Evolutionary conservation across 768 basidiomycete species (phyloP), one percentile per base, ranked within the genome.

Genomic region (Tylopilus sp.): DNA sequence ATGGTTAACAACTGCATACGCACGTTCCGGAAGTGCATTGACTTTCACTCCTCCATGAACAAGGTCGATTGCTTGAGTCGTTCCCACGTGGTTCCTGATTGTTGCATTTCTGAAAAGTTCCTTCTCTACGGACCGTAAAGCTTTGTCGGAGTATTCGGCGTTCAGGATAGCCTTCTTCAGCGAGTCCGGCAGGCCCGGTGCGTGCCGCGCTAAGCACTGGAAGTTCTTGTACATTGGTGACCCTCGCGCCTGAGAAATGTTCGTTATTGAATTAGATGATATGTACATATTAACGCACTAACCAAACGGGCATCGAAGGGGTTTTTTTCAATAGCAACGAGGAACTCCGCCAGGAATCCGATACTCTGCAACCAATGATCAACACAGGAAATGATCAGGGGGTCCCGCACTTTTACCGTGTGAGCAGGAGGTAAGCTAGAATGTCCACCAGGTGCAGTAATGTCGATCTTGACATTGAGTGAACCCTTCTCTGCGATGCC

Each of bases 351-450:
- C 38, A 95, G 80, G 47, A 92, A 85, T 10, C 93, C 91, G 50
- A 95, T 91, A 50, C 82, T 82, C 86, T 88, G 55, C 17, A n/a
- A 23, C n/a, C 13, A 28, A 18, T 50, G 36, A 53, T 64, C 20
- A 59, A 47, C 42, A 55, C n/a, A 21, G 43, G 8, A 33, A 28
- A 40, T 6, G n/a, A 15, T 23, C 2, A 6, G 15, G 26, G 33
- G 13, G 20, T 40, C 20, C n/a, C 8, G 26, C 3, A 56, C 75
- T 57, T n/a, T n/a, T 62, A 82, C 87, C 3, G 92, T 95, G 57
- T 97, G 91, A 3, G 70, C 60, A 15, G 88, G 90, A 15, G 94
- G 94, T 13, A 92, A 71, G 59, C 86, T 88, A 0, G 91, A 93
- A 67, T 95, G 94, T 0, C 93, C 93, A 6, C 93, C 92, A 0